A percentile compares a stretch with the other conserved stretches of the same genome.
phyloP scores from a whole-genome alignment of 768 basidiomycete genomes.

The Rhizopogon roseolus region DNA sequence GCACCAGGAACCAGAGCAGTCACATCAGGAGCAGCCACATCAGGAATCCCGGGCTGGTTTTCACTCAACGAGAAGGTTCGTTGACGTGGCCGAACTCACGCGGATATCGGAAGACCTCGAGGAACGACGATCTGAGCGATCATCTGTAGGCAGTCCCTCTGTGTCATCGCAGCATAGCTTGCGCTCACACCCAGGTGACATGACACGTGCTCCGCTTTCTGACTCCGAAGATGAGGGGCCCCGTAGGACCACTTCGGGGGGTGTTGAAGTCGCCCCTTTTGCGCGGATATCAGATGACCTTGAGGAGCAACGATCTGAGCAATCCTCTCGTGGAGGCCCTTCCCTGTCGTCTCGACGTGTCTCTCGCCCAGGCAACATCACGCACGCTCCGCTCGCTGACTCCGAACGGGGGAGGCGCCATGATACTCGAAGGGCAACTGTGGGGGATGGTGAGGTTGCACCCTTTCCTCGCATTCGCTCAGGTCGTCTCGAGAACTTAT shows the following conservation, averaged over 20 bases:
- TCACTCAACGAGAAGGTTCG: conserved; percentile 28
- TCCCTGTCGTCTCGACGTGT: not conserved
- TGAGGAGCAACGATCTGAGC: conserved; percentile 57
- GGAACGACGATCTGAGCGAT: conserved; percentile 55
- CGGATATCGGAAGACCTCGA: conserved; percentile 64
- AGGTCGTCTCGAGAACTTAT: conserved; percentile 69
- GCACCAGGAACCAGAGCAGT: not conserved
- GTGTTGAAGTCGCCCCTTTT: not conserved
- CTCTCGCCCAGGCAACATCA: not conserved
- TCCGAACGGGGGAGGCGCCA: not conserved
- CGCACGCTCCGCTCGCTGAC: not conserved
- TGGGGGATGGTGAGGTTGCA: conserved; percentile 29
- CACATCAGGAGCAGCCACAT: conserved; percentile 15
- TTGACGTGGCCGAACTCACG: conserved; percentile 55
- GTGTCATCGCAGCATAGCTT: conserved; percentile 12
- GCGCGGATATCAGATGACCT: conserved; percentile 58
- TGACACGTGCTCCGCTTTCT: not conserved
- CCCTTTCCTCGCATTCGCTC: conserved; percentile 86
- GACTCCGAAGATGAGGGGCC: not conserved
- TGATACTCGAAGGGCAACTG: not conserved
- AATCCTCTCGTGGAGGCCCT: conserved; percentile 14
- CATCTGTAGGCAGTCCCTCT: conserved; percentile 16
- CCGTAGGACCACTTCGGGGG: not conserved
- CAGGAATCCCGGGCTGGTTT: conserved; percentile 4
- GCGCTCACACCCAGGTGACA: conserved; percentile 1